Base-by-base conservation (phyloP, 2,329 filamentous ascomycete genomes). In the Aspergillus japonicus region DNA sequence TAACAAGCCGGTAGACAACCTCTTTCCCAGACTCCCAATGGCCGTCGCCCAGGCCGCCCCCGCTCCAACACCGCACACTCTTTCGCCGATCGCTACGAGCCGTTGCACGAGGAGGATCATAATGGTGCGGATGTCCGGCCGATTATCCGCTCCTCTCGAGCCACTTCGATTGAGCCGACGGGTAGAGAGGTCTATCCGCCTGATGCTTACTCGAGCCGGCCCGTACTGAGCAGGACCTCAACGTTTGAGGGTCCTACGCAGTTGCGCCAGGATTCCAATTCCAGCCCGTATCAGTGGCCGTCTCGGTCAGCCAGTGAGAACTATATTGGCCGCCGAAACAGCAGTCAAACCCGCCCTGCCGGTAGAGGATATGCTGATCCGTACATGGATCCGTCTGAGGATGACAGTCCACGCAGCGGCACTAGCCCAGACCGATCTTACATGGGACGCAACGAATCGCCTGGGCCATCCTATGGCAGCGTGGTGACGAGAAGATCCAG, bases 31-130 rank as follows among this genome's bases (percentile, higher is more conserved):
- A 64, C 71, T 42, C 66, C 69, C 21, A 71, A 71, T 47, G 66
- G 65, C 56, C 80, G 78, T 53, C 82, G 80, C 50, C 73, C 75
- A 33, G 73, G 77, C 16, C 81, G 86, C 62, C 83, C 85, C 59
- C 82, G 87, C 54, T 86, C 85, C 50, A 87, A 85, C 69, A 89
- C 86, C 12, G 85, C 86, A 23, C 84, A 87, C 70, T 86, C 86
- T 29, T 87, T 86, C 71, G 79, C 78, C 60, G 85, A 88, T 59
- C 83, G 85, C 61, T 85, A 83, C 72, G 82, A 82, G 59, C 77
- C 81, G 7, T 78, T 78, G 39, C 83, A 86, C 66, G 84, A 87
- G 65, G 85, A 87, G 64, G 77, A 82, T 19, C 75, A 69, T 2
- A 75, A 73, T 57, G 70, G 70, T 23, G 79, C 82, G 26, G 80